phyloP scores from a whole-genome alignment of 768 basidiomycete species.

The Trametes villosa region DNA sequence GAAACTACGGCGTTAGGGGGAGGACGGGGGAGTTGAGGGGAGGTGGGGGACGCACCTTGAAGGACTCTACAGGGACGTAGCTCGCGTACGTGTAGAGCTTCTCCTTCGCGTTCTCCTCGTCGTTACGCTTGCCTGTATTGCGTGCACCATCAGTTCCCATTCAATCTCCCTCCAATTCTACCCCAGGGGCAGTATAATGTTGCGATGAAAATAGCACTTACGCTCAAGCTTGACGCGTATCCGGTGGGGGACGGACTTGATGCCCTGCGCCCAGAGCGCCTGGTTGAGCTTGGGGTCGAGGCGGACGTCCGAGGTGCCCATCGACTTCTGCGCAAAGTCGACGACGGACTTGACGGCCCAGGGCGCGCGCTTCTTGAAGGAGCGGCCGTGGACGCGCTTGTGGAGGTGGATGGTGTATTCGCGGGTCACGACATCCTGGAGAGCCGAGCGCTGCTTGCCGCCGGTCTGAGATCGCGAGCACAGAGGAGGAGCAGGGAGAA shows the following conservation, averaged over 20 bases:
- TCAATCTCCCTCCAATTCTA: neutral
- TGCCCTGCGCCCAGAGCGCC: conserved; percentile 90
- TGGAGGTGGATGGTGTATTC: conserved; percentile 99
- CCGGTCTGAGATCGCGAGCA: conserved; percentile 52
- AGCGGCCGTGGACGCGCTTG: conserved; percentile 89
- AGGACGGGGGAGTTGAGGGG: conserved; percentile 5
- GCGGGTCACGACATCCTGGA: conserved; percentile 96
- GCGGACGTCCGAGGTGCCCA: conserved; percentile 95
- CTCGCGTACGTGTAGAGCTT: conserved; percentile 93
- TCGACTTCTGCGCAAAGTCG: conserved; percentile 88
- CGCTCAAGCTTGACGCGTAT: conserved; percentile 94
- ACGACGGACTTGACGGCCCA: conserved; percentile 93
- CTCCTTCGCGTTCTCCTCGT: conserved; percentile 98
- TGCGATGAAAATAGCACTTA: conserved; percentile 43
- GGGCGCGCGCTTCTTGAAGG: conserved; percentile 98
- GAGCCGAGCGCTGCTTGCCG: conserved; percentile 95
- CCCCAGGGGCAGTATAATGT: neutral
- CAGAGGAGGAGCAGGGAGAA: conserved; percentile 7
- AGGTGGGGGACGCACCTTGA: conserved; percentile 70
- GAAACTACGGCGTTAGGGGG: conserved; percentile 10
- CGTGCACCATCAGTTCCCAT: neutral
- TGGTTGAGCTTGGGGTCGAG: conserved; percentile 97
- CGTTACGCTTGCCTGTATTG: conserved; percentile 88
- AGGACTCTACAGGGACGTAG: conserved; percentile 74
- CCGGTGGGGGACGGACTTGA: conserved; percentile 92